phyloP scores from a whole-genome alignment of 2,329 filamentous ascomycete genomes.

The Rhynchosporium agropyri region DNA sequence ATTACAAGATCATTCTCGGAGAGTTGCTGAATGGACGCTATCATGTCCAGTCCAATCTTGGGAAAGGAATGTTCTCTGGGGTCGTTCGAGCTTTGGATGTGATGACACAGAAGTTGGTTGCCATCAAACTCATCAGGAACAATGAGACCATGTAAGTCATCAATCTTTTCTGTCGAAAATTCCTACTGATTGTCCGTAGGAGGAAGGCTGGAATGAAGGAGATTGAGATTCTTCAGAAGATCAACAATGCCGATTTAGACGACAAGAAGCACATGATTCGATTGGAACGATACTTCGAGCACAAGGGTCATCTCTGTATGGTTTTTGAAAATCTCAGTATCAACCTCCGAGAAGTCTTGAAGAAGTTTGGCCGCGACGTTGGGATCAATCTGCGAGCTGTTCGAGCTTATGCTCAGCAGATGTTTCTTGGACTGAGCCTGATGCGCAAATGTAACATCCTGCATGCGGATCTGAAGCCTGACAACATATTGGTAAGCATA shows the following conservation, averaged over 20 bases:
- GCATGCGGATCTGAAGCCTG: conserved; percentile 94
- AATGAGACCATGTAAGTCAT: conserved; percentile 76
- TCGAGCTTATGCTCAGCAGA: conserved; percentile 87
- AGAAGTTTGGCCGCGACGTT: conserved; percentile 93
- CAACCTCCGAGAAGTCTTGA: conserved; percentile 90
- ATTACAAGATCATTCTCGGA: conserved; percentile 92
- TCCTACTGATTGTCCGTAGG: conserved; percentile 43
- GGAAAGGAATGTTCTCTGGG: conserved; percentile 94
- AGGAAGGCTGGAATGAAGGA: conserved; percentile 92
- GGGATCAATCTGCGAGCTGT: conserved; percentile 90
- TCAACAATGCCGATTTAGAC: conserved; percentile 82
- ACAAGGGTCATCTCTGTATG: conserved; percentile 94
- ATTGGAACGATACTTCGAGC: conserved; percentile 85
- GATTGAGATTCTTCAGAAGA: conserved; percentile 86
- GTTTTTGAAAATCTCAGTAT: conserved; percentile 94
- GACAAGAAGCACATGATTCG: conserved; percentile 91
- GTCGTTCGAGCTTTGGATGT: conserved; percentile 88
- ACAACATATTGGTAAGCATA: conserved; percentile 74
- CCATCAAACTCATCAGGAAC: conserved; percentile 97
- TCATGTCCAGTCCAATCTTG: conserved; percentile 82
- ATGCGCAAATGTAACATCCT: conserved; percentile 92
- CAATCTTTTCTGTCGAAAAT: not conserved
- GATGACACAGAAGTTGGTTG: conserved; percentile 74
- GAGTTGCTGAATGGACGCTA: conserved; percentile 90
- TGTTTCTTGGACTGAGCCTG: conserved; percentile 85